Base-by-base conservation (phyloP, 345 rosid genomes). In the Populus alba region DNA sequence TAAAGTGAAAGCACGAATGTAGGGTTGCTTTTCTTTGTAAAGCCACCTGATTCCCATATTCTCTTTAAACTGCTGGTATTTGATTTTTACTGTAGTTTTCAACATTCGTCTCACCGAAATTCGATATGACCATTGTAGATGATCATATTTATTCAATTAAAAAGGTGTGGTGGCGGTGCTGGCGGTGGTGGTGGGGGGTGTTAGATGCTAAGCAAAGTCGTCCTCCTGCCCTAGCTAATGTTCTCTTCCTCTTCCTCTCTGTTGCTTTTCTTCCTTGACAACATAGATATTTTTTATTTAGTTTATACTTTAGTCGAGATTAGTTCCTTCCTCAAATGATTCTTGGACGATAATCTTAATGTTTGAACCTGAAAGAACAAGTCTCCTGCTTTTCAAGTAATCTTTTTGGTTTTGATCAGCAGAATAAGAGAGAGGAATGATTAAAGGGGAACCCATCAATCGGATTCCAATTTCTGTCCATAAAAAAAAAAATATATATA, bases 101-200 rank as follows among this genome's bases (percentile, higher is more conserved):
- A 82, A 87, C 78, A 88, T 88, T 88, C 90, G 85, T 47, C 76
- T 82, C 90, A 61, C 85, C 81, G 77, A 84, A 75, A 87, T 86
- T 87, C 77, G 84, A 87, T 84, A 80, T 80, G 83, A 84, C 80
- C 43, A 15, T 67, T 71, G 73, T 72, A 71, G 55, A 69, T 51
- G 65, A n/a, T 38, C 57, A 7, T 38, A 59, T 20, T 70, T 71
- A 66, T 87, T 83, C 83, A 85, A 41, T 68, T 74, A 25, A 74
- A 77, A 78, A 75, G 76, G 53, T 23, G 23, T 35, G 16, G 25
- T 22, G 3, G 37, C 37, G 35, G 35, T 33, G 35, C 0, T 33
- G 35, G 35, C 35, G 37, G 37, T 33, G 37, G 37, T 33, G 37
- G 37, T 0, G 37, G 37, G 31, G 62, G 61, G 47, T 68, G 35